Evolutionary conservation across 2,329 filamentous ascomycete genomes (phyloP).

Genomic region (Emmonsiellopsis sp.): DNA sequence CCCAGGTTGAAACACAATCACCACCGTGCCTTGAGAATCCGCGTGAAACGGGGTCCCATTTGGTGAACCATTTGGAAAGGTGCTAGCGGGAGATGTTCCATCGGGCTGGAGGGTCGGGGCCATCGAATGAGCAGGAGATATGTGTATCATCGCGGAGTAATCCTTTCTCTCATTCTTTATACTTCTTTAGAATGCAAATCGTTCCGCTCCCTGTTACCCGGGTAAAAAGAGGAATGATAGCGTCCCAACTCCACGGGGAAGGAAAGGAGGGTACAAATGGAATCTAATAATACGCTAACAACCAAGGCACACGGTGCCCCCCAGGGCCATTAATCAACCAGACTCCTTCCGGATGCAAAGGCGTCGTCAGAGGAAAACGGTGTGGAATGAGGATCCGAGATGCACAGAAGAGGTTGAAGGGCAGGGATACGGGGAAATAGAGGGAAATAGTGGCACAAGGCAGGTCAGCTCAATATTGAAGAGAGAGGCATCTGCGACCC

Average conservation of each 20-base stretch:
- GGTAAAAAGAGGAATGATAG: not conserved
- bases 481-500: not conserved
- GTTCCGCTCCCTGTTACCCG: not conserved
- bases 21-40: slow-evolving; percentile 30
- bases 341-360: not conserved
- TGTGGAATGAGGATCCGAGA: not conserved
- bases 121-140: slow-evolving; percentile 23
- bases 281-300: not conserved
- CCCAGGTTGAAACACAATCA: slow-evolving; percentile 59
- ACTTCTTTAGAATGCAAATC: not conserved
- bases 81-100: slow-evolving; percentile 13
- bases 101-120: slow-evolving; percentile 22
- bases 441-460: not conserved
- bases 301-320: not conserved
- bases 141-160: slow-evolving; percentile 22
- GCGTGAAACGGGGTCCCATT: not conserved
- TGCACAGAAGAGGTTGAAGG: not conserved
- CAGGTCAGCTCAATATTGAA: not conserved
- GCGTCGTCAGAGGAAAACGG: not conserved
- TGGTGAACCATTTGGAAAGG: slow-evolving; percentile 12
- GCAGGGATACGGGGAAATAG: not conserved
- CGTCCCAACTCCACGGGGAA: not conserved
- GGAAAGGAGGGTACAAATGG: not conserved
- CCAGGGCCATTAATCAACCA: not conserved
- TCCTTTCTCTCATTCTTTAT: not conserved